Percentiles rank a stretch among this genome's conserved stretches.
Conservation (phyloP, 495 filamentous ascomycete genomes). For the Penicillium angulare region DNA sequence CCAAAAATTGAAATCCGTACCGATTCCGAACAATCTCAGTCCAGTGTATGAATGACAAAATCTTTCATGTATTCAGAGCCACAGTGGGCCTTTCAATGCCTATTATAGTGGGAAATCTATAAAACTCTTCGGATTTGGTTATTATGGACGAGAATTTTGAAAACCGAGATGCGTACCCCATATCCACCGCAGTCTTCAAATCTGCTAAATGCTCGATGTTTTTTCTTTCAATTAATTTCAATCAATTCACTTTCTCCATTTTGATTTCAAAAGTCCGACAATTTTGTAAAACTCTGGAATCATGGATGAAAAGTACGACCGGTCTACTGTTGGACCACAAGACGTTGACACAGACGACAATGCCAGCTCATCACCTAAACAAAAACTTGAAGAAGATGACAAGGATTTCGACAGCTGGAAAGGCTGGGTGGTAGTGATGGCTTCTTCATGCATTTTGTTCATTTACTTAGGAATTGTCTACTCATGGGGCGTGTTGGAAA, state of each 20-base stretch:
- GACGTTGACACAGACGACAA: neutral
- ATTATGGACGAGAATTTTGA: neutral
- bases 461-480: slow-evolving; percentile 10
- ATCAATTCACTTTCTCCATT: neutral
- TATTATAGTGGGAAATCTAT: neutral
- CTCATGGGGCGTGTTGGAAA: slow-evolving; percentile 7
- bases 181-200: neutral
- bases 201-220: neutral
- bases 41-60: neutral
- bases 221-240: neutral
- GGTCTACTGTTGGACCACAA: neutral
- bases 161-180: neutral
- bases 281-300: neutral
- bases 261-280: neutral
- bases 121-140: neutral
- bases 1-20: neutral
- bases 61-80: neutral
- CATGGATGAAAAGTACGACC: neutral
- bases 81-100: neutral
- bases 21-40: neutral
- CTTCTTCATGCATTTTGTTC: slow-evolving; percentile 7
- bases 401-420: slow-evolving; percentile 3
- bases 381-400: neutral
- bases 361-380: neutral
- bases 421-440: slow-evolving; percentile 7